These are phyloP conservation scores for Claviceps paspali DNA, from an alignment of 2,329 filamentous ascomycete species.

Conservation along the genomic window DNA sequence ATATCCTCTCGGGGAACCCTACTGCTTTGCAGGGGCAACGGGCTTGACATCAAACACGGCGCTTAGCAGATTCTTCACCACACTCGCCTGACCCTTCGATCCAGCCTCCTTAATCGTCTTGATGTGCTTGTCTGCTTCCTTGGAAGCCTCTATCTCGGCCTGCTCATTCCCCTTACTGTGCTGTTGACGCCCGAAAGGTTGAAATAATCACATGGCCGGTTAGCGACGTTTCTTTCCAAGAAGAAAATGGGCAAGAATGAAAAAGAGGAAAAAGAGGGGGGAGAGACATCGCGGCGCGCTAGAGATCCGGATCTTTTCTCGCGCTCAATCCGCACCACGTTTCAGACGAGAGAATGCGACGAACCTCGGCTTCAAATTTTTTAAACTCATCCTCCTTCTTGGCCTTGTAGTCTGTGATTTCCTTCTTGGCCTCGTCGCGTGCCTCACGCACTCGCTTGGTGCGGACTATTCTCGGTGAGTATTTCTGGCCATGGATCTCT, in stretches of 20 bases:
- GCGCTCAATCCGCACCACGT: too few species aligned
- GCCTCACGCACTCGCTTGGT: conserved; percentile 97
- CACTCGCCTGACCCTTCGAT: conserved; percentile 61
- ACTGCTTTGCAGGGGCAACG: conserved; percentile 28
- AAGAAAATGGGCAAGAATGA: too few species aligned
- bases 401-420: conserved; percentile 84
- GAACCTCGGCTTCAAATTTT: conserved; percentile 66
- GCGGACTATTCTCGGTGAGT: conserved; percentile 35
- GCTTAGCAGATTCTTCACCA: conserved; percentile 68
- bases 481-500: too few species aligned
- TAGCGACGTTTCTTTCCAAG: too few species aligned
- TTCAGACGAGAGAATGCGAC: conserved; percentile 4
- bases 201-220: too few species aligned
- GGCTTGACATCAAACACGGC: conserved; percentile 79
- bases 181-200: too few species aligned
- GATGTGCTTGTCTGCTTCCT: conserved; percentile 63
- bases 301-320: too few species aligned
- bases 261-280: too few species aligned
- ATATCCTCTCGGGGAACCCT: too few species aligned
- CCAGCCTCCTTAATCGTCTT: conserved; percentile 69
- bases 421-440: conserved; percentile 89
- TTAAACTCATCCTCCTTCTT: conserved; percentile 91
- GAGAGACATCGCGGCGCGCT: too few species aligned
- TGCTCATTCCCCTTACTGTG: conserved; percentile 79
- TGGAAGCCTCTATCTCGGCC: conserved; percentile 67